Percentiles rank a stretch among this genome's conserved stretches.
Conservation (phyloP, 2,329 filamentous ascomycete genomes). For the Dothistroma pini region DNA sequence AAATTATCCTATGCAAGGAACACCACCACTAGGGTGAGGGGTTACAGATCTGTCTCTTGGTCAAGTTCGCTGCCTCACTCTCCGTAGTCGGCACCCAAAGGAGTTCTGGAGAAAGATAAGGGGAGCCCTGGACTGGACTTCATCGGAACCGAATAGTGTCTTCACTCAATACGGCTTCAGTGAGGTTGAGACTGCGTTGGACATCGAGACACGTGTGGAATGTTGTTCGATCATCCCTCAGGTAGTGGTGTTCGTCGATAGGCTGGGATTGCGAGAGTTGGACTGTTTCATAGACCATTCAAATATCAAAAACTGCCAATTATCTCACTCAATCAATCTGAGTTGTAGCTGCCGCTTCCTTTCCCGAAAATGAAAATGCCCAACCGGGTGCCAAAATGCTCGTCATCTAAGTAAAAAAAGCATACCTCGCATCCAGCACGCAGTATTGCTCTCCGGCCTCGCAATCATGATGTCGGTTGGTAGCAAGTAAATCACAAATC, state of each 20-base stretch:
- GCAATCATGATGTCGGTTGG: not conserved
- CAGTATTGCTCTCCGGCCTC: not conserved
- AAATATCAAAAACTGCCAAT: not conserved
- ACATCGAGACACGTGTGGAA: not conserved
- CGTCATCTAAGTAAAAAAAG: not conserved
- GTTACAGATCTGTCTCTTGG: not conserved
- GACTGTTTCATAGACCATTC: not conserved
- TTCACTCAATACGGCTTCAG: too few relatives aligned
- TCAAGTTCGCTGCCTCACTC: not conserved
- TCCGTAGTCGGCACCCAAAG: too few relatives aligned
- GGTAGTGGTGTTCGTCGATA: too few relatives aligned
- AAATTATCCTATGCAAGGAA: not conserved
- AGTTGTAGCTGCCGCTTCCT: not conserved
- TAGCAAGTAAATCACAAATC: not conserved
- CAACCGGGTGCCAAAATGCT: not conserved
- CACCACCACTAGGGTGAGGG: not conserved
- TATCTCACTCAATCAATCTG: not conserved
- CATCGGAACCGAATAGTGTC: not conserved
- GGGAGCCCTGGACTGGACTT: not conserved
- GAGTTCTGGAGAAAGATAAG: too few relatives aligned
- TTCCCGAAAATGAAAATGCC: not conserved
- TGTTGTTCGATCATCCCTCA: not conserved
- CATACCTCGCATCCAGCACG: constrained; percentile 3
- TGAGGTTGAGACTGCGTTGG: too few relatives aligned
- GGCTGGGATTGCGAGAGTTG: too few relatives aligned